These are phyloP conservation scores for Medicago lupulina DNA, from an alignment of 306 rosid species.

Conservation along the genomic window DNA sequence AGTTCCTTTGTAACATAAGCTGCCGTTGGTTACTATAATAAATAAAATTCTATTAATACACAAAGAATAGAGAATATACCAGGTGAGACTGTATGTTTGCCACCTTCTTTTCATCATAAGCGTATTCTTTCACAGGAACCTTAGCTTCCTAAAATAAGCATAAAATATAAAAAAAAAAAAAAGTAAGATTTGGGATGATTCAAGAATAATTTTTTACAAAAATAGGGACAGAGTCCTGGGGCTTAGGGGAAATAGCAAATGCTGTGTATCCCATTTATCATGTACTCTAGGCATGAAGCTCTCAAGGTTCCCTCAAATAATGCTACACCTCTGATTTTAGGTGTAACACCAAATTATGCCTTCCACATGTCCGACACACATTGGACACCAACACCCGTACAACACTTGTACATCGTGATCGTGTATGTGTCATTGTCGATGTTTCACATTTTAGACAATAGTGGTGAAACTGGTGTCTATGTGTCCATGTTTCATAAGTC, in stretches of 20 bases:
- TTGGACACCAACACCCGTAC: neutral
- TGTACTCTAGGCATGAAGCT: slow-evolving; percentile 12
- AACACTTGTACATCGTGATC: neutral
- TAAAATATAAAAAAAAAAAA: neutral
- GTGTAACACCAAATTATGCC: too few species aligned
- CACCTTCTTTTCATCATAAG: slow-evolving; percentile 73
- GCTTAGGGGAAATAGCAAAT: slow-evolving; percentile 14
- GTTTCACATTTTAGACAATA: neutral
- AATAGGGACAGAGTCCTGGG: neutral
- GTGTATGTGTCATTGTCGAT: neutral
- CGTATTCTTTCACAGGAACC: slow-evolving; percentile 90
- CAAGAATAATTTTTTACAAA: neutral
- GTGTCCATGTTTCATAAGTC: neutral
- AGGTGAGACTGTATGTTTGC: slow-evolving; percentile 81
- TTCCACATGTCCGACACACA: neutral
- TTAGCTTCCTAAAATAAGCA: slow-evolving; percentile 72
- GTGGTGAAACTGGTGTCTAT: neutral
- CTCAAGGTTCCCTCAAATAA: slow-evolving; percentile 17
- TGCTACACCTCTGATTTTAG: neutral
- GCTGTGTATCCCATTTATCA: slow-evolving; percentile 9
- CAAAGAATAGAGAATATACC: slow-evolving; percentile 52
- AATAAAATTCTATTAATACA: slow-evolving; percentile 24
- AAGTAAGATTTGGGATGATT: slow-evolving; percentile 25
- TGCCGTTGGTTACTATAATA: neutral
- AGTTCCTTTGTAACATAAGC: slow-evolving; percentile 27